Base-by-base conservation (phyloP, 2,329 filamentous ascomycete species). In the Fusarium praegraminearum region DNA sequence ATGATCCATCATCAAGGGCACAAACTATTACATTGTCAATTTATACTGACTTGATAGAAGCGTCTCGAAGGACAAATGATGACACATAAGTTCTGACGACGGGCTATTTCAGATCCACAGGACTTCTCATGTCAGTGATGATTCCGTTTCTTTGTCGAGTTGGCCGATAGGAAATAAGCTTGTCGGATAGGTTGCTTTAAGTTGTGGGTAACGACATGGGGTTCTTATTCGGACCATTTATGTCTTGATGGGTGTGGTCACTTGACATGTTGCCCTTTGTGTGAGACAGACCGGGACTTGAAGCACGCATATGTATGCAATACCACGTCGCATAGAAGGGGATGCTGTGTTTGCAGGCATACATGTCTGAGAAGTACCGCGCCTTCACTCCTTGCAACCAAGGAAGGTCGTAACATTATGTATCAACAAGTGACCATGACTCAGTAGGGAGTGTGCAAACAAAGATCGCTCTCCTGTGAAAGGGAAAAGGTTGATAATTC, bases 231-330 rank as follows among this genome's bases (percentile, higher is more conserved):
- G 38, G 20, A 15, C 24, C 26, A 22, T 36, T 32, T 20, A 16
- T 32, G 44, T 38, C 26, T 36, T 20, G 22, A 11, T 28, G 22
- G 18, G 7, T 28, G 22, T 35, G 32, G 33, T 65, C 46, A 65
- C 62, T 65, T 13, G 60, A 65, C 24, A 64, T 59, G 13, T 26
- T 65, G 38, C 41, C 46, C 36, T 24, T 40, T 44, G 5, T 65
- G 30, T 49, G n/a, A 30, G 15, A 35, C 13, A 24, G 38, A 22
- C 47, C 9, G 20, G 41, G n/a, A 10, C 41, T 24, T 44, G 43
- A 26, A 56, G 24, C 43, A 32, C 16, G 30, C 28, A 36, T 18
- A 32, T 44, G 24, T n/a, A 64, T 64, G 44, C 33, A 64, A 24
- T 57, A 57, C 20, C 28, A 64, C 59, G 26, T 38, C 20, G 44